phyloP scores from a whole-genome alignment of 495 filamentous ascomycete genomes.

The Pseudoneurospora amorphoporcata region DNA sequence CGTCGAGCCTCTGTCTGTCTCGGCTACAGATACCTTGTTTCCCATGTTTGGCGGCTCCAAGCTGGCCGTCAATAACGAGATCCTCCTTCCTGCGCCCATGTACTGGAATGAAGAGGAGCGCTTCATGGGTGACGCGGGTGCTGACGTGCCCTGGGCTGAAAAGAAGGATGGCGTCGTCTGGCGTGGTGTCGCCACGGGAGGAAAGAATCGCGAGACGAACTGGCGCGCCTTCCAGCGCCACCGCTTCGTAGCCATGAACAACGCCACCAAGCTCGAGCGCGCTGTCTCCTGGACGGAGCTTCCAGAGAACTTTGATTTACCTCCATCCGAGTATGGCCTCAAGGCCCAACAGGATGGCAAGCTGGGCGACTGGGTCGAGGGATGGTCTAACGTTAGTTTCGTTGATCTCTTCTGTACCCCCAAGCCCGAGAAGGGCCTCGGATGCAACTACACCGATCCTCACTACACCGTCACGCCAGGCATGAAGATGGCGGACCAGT shows the following conservation, averaged over 20 bases:
- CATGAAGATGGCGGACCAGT: slow-evolving; percentile 46
- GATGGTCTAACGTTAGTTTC: slow-evolving; percentile 32
- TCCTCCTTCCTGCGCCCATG: slow-evolving; percentile 68
- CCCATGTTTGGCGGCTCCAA: slow-evolving; percentile 72
- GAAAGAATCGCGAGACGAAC: slow-evolving; percentile 49
- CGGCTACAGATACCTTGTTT: slow-evolving; percentile 45
- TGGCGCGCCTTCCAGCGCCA: slow-evolving; percentile 66
- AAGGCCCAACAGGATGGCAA: slow-evolving; percentile 14
- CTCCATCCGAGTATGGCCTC: slow-evolving; percentile 23
- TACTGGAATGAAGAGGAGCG: slow-evolving; percentile 60
- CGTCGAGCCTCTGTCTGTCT: slow-evolving; percentile 50
- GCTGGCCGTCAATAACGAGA: slow-evolving; percentile 68
- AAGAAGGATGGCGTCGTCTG: slow-evolving; percentile 52
- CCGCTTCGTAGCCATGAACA: slow-evolving; percentile 60
- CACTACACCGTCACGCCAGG: slow-evolving; percentile 30
- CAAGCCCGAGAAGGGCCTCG: slow-evolving; percentile 16
- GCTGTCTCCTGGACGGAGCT: slow-evolving; percentile 26
- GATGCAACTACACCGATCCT: slow-evolving; percentile 41
- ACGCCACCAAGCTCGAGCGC: slow-evolving; percentile 44
- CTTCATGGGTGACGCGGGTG: slow-evolving; percentile 52
- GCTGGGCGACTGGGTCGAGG: slow-evolving; percentile 28
- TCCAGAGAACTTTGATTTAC: slow-evolving; percentile 28
- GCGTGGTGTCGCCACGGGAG: slow-evolving; percentile 63
- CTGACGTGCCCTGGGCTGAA: slow-evolving; percentile 37
- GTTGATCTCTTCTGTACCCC: slow-evolving; percentile 32